phyloP scores from a whole-genome alignment of 23 red algal species.

The Gracilaria caudata region DNA sequence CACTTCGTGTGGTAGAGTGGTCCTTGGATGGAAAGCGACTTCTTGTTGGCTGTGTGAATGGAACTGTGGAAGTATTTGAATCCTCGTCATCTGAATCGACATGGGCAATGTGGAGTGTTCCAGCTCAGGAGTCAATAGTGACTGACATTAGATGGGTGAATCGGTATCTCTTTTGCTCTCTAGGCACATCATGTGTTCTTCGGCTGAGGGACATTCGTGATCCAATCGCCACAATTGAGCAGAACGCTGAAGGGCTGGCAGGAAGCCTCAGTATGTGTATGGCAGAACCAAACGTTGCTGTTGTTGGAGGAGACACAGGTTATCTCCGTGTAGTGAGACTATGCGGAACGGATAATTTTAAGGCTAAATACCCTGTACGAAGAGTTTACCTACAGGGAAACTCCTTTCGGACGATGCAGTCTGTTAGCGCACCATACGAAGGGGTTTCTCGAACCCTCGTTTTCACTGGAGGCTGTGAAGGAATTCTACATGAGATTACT shows the following conservation, averaged over 20 bases:
- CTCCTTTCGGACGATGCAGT: conserved; percentile 56
- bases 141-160: conserved; percentile 53
- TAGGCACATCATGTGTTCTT: conserved; percentile 58
- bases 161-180: conserved; percentile 32
- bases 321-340: conserved; percentile 48
- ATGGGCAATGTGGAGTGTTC: conserved; percentile 62
- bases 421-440: conserved; percentile 14
- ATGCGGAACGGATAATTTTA: conserved; percentile 29
- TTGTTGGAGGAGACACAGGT: conserved; percentile 41
- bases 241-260: conserved; percentile 49
- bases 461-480: conserved; percentile 58
- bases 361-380: conserved; percentile 25
- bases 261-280: conserved; percentile 55
- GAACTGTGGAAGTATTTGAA: conserved; percentile 52
- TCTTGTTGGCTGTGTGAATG: conserved; percentile 31
- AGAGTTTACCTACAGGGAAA: conserved; percentile 35
- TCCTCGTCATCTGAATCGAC: conserved; percentile 24
- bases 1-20: conserved; percentile 57
- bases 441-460: conserved; percentile 26
- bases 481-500: conserved; percentile 44
- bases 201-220: conserved; percentile 59
- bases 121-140: conserved; percentile 63
- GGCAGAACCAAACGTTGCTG: conserved; percentile 48
- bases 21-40: conserved; percentile 51
- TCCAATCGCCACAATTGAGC: conserved; percentile 53